Conservation (phyloP, 106 monocot genomes). For the Dendrobium catenatum region DNA sequence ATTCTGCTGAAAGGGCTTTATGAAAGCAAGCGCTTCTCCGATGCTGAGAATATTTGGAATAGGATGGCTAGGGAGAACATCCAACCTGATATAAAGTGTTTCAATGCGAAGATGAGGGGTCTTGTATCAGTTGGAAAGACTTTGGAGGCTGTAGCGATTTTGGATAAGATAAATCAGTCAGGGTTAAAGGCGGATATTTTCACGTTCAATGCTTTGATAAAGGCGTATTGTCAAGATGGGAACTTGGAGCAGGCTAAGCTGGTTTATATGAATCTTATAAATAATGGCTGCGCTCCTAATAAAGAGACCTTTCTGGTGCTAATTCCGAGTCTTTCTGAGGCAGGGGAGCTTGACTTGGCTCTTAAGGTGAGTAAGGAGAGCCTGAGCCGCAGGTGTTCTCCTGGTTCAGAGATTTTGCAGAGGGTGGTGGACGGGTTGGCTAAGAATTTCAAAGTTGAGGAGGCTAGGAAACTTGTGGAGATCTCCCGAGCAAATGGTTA, state of each 20-base stretch:
- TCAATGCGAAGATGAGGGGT: constrained; percentile 52
- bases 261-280: constrained; percentile 34
- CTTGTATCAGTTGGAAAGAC: constrained; percentile 26
- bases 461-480: constrained; percentile 58
- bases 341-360: constrained; percentile 52
- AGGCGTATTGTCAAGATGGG: constrained; percentile 41
- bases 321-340: constrained; percentile 35
- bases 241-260: constrained; percentile 52
- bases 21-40: constrained; percentile 16
- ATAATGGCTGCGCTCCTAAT: constrained; percentile 35
- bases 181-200: constrained; percentile 24
- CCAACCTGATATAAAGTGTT: constrained; percentile 39
- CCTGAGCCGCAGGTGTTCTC: constrained; percentile 22
- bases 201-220: constrained; percentile 49
- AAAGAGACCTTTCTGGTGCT: constrained; percentile 32
- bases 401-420: constrained; percentile 29
- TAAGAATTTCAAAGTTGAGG: constrained; percentile 31
- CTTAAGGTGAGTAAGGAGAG: constrained; percentile 45
- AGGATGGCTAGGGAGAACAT: constrained; percentile 33
- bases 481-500: constrained; percentile 23
- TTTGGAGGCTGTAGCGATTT: constrained; percentile 29
- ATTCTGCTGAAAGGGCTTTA: constrained; percentile 47
- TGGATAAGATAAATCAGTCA: constrained; percentile 17
- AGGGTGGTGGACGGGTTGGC: constrained; percentile 39
- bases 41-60: constrained; percentile 44